These are phyloP conservation scores for Baffinella frigidus DNA, from an alignment of 208 protist genomes.

Conservation along the genomic window DNA sequence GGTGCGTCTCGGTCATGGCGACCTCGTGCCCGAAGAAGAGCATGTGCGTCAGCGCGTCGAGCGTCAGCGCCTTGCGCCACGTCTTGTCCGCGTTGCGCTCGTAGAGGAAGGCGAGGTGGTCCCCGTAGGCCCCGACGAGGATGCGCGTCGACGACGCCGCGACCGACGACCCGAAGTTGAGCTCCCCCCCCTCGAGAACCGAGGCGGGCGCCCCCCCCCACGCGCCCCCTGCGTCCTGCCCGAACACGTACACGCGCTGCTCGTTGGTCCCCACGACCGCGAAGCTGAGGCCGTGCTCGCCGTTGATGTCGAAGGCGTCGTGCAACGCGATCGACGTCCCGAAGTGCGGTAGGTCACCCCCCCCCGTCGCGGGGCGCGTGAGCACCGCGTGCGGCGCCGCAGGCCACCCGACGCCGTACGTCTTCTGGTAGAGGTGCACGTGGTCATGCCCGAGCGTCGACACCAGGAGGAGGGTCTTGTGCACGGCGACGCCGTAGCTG, in stretches of 20 bases:
- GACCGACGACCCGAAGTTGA: conserved; percentile 6
- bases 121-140: conserved; percentile 6
- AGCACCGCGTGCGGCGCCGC: no score
- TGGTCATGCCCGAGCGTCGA: no score
- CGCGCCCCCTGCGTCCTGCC: background rate
- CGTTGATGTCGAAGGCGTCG: no score
- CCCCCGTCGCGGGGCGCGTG: no score
- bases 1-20: background rate
- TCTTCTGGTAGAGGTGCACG: no score
- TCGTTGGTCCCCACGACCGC: conserved; percentile 12
- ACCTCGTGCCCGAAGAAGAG: conserved; percentile 1
- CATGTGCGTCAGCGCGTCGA: background rate
- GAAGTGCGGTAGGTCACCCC: no score
- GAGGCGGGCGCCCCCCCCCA: background rate
- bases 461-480: no score
- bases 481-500: no score
- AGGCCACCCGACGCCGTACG: no score
- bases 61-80: background rate
- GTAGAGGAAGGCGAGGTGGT: background rate
- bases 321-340: no score
- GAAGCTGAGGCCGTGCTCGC: background rate
- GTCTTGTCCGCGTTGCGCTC: background rate
- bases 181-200: background rate
- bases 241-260: background rate
- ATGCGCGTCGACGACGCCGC: background rate